Evolutionary conservation across 345 rosid genomes (phyloP).

Genomic region (Eutrema heterophyllum): DNA sequence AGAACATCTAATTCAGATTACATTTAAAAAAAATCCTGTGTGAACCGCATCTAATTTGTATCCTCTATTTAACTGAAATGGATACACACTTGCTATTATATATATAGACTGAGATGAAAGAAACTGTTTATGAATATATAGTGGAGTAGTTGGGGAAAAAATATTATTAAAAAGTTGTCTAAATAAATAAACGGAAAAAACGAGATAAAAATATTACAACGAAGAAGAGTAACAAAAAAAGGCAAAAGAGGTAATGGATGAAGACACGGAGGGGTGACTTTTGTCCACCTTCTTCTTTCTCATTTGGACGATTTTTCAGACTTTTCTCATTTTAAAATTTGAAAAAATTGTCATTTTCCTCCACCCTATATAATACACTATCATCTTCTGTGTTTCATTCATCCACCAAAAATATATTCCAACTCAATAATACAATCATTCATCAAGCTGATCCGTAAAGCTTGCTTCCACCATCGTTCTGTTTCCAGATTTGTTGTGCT

Average conservation of each 20-base stretch:
- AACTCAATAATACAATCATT: background rate
- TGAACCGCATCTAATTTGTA: background rate
- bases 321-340: background rate
- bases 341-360: background rate
- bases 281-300: conserved; percentile 28
- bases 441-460: background rate
- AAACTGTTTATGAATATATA: background rate
- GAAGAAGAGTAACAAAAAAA: too few relatives aligned
- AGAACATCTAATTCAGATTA: too few relatives aligned
- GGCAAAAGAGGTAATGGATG: background rate
- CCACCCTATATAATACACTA: conserved; percentile 17
- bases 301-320: background rate
- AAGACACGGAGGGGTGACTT: conserved; percentile 12
- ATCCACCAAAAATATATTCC: background rate
- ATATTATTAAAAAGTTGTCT: background rate
- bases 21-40: too few relatives aligned
- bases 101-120: background rate
- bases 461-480: background rate
- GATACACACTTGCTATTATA: too few relatives aligned
- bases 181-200: background rate
- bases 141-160: background rate
- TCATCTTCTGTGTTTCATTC: conserved; percentile 1
- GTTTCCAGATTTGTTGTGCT: background rate
- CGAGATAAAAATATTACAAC: background rate
- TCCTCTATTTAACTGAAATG: background rate